Evolutionary conservation across 352 stramenopile genomes (phyloP), one percentile per base, ranked within the genome.

Genomic region (Globisporangium irregulare): DNA sequence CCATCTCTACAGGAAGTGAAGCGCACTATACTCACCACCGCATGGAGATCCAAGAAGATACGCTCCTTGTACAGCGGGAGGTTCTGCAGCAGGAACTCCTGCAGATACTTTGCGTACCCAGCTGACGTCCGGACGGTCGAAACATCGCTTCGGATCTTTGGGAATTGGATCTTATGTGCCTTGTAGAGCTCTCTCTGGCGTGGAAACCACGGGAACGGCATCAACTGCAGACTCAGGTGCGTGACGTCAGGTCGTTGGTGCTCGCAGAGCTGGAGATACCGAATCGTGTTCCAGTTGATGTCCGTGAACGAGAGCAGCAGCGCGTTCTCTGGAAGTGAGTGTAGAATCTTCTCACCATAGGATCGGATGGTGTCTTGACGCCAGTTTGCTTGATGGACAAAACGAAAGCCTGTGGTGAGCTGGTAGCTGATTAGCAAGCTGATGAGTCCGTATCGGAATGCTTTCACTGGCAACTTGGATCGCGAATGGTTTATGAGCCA

Each of bases 151-250:
- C 59, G 34, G 2, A 83, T 73, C 54, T 50, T 38, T 32, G 81
- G 81, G 32, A 88, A 91, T 2, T 15, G 25, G 27, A 91, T 68
- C 0, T 34, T 57, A 0, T 36, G 58, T 9, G 14, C 1, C 8
- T 50, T 61, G 62, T 87, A 82, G 12, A 90, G 32, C 22, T 8
- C 36, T 22, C 86, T 78, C 41, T 90, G 78, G 1, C 72, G 70
- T 41, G 66, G 7, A 70, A 93, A 96, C 89, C 89, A 94, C n/a
- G 75, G 80, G 74, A 92, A 95, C 15, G 89, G 81, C 73, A 95
- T 80, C n/a, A 96, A 74, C 67, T 95, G 87, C 12, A 94, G 73
- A 51, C 79, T 94, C 27, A 94, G 51, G 59, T 90, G 84, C 8
- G 70, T 77, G 24, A 95, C 83, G 63, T 95, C 87, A 10, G 57